These are phyloP conservation scores for Artomyces pyxidatus DNA, from an alignment of 768 basidiomycete genomes.

Conservation along the genomic window DNA sequence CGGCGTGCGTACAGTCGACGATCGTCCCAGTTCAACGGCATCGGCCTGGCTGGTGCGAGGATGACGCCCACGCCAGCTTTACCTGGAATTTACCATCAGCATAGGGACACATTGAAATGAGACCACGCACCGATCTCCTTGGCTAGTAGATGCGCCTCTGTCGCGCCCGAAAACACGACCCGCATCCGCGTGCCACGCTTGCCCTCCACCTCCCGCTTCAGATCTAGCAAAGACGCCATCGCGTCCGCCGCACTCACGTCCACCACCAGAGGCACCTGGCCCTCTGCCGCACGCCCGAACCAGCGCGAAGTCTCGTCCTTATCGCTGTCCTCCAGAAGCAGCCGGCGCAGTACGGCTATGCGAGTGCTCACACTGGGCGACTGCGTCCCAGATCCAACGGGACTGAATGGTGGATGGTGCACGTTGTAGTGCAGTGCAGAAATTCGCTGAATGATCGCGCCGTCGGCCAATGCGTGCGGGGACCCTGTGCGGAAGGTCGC, in stretches of 20 bases:
- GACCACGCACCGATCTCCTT: slow-evolving; percentile 51
- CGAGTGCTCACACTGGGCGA: slow-evolving; percentile 66
- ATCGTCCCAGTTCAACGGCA: slow-evolving; percentile 57
- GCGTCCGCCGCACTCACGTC: slow-evolving; percentile 65
- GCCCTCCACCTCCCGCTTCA: slow-evolving; percentile 48
- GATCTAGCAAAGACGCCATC: slow-evolving; percentile 57
- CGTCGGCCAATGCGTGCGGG: slow-evolving; percentile 30
- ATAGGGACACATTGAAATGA: too few species aligned
- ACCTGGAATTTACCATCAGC: too few species aligned
- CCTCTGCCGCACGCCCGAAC: slow-evolving; percentile 33
- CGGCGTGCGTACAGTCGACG: slow-evolving; percentile 44
- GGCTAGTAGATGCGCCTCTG: slow-evolving; percentile 58
- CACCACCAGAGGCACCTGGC: slow-evolving; percentile 56
- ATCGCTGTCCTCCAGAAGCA: slow-evolving; percentile 39
- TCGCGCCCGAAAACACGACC: slow-evolving; percentile 47
- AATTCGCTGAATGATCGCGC: slow-evolving; percentile 36
- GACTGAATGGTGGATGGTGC: slow-evolving; percentile 34
- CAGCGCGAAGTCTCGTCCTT: slow-evolving; percentile 24
- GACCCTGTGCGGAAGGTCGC: slow-evolving; percentile 30
- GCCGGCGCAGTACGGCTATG: slow-evolving; percentile 60
- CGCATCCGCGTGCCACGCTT: slow-evolving; percentile 23
- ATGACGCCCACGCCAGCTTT: slow-evolving; percentile 70
- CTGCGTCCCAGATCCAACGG: slow-evolving; percentile 7
- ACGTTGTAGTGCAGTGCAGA: slow-evolving; percentile 39
- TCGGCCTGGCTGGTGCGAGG: slow-evolving; percentile 52